Evolutionary conservation across 306 rosid species (phyloP).

Genomic region (Fragaria vesca): DNA sequence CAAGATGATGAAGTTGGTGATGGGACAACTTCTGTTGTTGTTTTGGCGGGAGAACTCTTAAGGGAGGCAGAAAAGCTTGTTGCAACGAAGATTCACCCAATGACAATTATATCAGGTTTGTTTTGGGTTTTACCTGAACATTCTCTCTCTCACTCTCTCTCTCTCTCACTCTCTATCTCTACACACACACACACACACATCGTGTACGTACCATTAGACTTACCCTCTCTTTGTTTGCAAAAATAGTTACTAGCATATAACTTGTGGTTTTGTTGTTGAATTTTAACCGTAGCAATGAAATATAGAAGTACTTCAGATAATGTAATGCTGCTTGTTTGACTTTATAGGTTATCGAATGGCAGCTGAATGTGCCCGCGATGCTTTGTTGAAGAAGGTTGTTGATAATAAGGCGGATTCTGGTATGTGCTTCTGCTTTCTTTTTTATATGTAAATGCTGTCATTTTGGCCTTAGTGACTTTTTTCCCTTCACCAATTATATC

Average conservation of each 20-base stretch:
- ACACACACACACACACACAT: too few species aligned
- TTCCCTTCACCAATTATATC: not conserved
- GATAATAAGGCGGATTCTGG: conserved; percentile 87
- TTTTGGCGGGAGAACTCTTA: conserved; percentile 93
- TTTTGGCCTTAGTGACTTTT: conserved; percentile 5
- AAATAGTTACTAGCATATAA: not conserved
- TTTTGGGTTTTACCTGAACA: not conserved
- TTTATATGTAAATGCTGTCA: not conserved
- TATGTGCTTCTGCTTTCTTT: conserved; percentile 13
- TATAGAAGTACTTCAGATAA: not conserved
- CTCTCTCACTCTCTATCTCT: not conserved
- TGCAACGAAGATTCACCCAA: conserved; percentile 87
- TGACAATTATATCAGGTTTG: conserved; percentile 94
- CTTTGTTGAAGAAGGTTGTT: conserved; percentile 70
- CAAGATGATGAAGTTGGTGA: conserved; percentile 99
- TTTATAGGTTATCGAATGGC: conserved; percentile 92
- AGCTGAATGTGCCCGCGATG: conserved; percentile 80
- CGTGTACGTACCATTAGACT: not conserved
- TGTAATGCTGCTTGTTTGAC: conserved; percentile 15
- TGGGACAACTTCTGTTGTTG: conserved; percentile 99
- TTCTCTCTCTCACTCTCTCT: not conserved
- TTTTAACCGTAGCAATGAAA: not conserved
- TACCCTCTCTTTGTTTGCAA: not conserved
- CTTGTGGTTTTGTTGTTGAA: not conserved
- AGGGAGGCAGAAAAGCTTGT: conserved; percentile 97